A percentile compares a stretch with the other conserved stretches of the same genome.
Conservation (phyloP, 2,329 filamentous ascomycete species). For the Botrytis squamosa region DNA sequence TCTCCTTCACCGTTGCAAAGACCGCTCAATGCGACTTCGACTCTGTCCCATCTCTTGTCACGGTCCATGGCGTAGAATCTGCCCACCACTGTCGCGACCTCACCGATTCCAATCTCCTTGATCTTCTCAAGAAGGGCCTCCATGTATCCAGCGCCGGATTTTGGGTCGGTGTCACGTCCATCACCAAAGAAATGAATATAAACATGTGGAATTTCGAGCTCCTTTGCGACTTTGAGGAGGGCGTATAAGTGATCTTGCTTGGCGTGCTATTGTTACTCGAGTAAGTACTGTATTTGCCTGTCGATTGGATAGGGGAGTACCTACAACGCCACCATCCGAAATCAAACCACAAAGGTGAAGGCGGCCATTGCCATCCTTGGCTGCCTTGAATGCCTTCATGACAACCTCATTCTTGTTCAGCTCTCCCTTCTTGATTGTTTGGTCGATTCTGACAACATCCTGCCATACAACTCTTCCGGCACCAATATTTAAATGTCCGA, state of each 20-base stretch:
- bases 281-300: conserved; percentile 24
- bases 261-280: conserved; percentile 59
- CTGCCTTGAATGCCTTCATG: conserved; percentile 66
- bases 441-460: conserved; percentile 94
- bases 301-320: conserved; percentile 35
- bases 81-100: conserved; percentile 90
- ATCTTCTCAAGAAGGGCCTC: conserved; percentile 76
- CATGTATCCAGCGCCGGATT: conserved; percentile 86
- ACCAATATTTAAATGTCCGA: conserved; percentile 97
- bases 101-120: conserved; percentile 80
- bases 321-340: conserved; percentile 87
- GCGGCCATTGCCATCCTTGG: conserved; percentile 85
- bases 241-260: conserved; percentile 92
- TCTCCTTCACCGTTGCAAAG: conserved; percentile 85
- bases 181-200: conserved; percentile 99
- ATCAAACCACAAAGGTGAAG: conserved; percentile 90
- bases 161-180: conserved; percentile 95
- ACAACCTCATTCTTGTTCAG: conserved; percentile 40
- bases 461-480: conserved; percentile 98
- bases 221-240: conserved; percentile 86
- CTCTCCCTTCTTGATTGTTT: conserved; percentile 64
- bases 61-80: conserved; percentile 99
- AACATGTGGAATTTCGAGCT: conserved; percentile 81
- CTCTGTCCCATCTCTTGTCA: conserved; percentile 97
- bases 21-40: conserved; percentile 83